Evolutionary conservation across 164 flowering plant genomes (phyloP).

Genomic region (Stephania japonica): DNA sequence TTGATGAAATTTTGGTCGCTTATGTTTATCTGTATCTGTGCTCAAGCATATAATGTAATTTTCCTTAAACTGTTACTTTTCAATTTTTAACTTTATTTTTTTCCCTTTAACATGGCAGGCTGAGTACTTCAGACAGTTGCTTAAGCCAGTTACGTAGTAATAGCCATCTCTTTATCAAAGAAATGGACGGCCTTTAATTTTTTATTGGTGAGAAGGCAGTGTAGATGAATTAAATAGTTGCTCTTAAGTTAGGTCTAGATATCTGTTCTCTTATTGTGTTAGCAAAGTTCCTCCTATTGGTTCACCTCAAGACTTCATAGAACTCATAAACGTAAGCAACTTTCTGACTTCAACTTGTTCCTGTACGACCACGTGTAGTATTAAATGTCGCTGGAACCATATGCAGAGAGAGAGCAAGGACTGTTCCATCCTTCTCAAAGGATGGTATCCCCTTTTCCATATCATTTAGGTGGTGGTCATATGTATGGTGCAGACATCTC

Average conservation of each 20-base stretch:
- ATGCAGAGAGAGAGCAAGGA: constrained; percentile 43
- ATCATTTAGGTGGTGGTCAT: constrained; percentile 29
- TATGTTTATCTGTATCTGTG: neutral
- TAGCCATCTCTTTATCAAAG: constrained; percentile 15
- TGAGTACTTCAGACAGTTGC: constrained; percentile 80
- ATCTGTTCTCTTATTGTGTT: constrained; percentile 15
- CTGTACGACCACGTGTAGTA: neutral
- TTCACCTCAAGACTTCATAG: constrained; percentile 18
- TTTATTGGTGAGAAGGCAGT: constrained; percentile 19
- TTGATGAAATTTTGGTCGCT: neutral
- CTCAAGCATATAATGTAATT: neutral
- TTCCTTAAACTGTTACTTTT: neutral
- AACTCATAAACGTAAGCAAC: constrained; percentile 2
- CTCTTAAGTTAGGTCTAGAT: constrained; percentile 20
- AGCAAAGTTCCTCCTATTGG: constrained; percentile 11
- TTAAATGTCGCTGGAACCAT: constrained; percentile 7
- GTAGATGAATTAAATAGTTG: constrained; percentile 10
- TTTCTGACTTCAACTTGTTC: neutral
- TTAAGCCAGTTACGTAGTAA: constrained; percentile 78
- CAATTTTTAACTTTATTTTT: neutral
- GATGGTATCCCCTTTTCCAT: constrained; percentile 22
- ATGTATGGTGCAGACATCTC: constrained; percentile 24
- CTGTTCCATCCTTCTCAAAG: constrained; percentile 19
- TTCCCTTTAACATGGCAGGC: constrained; percentile 37
- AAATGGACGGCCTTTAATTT: constrained; percentile 14